These are phyloP conservation scores for Ophiostoma populinum DNA, from an alignment of 2,329 filamentous ascomycete species.

Conservation along the genomic window DNA sequence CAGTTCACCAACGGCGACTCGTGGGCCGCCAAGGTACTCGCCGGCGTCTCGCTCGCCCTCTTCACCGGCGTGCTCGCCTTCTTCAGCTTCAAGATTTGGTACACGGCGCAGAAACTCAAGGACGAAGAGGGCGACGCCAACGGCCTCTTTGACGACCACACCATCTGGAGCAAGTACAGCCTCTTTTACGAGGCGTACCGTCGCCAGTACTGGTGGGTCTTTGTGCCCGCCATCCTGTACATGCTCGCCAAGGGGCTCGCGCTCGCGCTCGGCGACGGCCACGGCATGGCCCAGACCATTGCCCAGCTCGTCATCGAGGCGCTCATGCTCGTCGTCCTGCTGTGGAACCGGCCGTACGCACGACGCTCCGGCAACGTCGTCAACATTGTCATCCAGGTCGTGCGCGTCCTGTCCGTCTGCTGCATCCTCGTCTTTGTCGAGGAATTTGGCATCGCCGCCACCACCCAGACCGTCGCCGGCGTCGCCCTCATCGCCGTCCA, in stretches of 20 bases:
- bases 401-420: constrained; percentile 72
- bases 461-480: constrained; percentile 84
- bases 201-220: constrained; percentile 93
- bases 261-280: constrained; percentile 69
- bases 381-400: constrained; percentile 80
- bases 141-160: constrained; percentile 72
- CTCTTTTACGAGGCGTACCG: constrained; percentile 95
- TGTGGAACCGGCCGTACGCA: constrained; percentile 77
- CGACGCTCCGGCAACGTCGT: constrained; percentile 79
- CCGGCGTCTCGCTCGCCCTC: constrained; percentile 59
- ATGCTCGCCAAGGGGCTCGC: constrained; percentile 78
- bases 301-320: constrained; percentile 69
- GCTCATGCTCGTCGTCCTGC: constrained; percentile 58
- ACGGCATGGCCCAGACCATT: constrained; percentile 66
- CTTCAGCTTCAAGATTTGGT: constrained; percentile 73
- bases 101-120: constrained; percentile 57
- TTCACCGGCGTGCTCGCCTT: constrained; percentile 72
- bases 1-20: constrained; percentile 90
- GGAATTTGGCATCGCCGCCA: constrained; percentile 74
- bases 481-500: constrained; percentile 90
- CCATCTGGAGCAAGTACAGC: constrained; percentile 87
- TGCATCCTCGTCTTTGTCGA: constrained; percentile 91
- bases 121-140: constrained; percentile 54
- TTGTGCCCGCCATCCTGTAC: constrained; percentile 77
- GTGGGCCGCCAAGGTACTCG: constrained; percentile 75